These are phyloP conservation scores for Iberis pinnata DNA, from an alignment of 345 rosid genomes.

Conservation along the genomic window DNA sequence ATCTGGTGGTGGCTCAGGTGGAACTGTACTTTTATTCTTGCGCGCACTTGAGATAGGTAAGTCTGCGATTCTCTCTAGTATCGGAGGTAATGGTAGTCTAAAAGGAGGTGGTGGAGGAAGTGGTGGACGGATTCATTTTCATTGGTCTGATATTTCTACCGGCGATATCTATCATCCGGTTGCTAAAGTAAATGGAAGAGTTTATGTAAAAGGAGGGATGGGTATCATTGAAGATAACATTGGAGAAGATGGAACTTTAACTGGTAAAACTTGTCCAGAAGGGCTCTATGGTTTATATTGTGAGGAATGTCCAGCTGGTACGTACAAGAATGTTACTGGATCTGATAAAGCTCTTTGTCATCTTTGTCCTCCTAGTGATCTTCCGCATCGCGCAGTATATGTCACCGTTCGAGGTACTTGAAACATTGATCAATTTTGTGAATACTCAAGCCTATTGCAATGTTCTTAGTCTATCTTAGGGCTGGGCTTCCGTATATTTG, in stretches of 20 bases:
- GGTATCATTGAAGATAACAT: slow-evolving; percentile 55
- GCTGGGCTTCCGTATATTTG: too few relatives aligned
- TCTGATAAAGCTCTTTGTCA: slow-evolving; percentile 59
- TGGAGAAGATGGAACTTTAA: slow-evolving; percentile 71
- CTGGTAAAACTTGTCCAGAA: slow-evolving; percentile 81
- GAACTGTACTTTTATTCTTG: slow-evolving; percentile 74
- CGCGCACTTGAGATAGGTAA: slow-evolving; percentile 42
- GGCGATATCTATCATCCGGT: slow-evolving; percentile 71
- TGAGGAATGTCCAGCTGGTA: slow-evolving; percentile 94
- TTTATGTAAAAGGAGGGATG: slow-evolving; percentile 65
- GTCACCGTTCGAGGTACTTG: slow-evolving; percentile 50
- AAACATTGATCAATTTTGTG: not conserved
- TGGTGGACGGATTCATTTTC: slow-evolving; percentile 91
- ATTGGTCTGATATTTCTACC: slow-evolving; percentile 72
- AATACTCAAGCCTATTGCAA: too few relatives aligned
- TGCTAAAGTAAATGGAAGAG: slow-evolving; percentile 75
- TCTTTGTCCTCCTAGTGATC: slow-evolving; percentile 52
- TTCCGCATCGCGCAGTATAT: slow-evolving; percentile 70
- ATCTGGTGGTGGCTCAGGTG: slow-evolving; percentile 97
- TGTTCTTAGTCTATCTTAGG: too few relatives aligned
- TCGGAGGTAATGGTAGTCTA: slow-evolving; percentile 79
- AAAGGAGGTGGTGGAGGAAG: slow-evolving; percentile 91
- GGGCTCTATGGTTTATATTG: slow-evolving; percentile 87
- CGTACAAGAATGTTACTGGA: slow-evolving; percentile 77
- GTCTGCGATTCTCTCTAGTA: slow-evolving; percentile 51